Base-by-base conservation (phyloP, 2,329 filamentous ascomycete genomes). In the Neospermospora avenae region DNA sequence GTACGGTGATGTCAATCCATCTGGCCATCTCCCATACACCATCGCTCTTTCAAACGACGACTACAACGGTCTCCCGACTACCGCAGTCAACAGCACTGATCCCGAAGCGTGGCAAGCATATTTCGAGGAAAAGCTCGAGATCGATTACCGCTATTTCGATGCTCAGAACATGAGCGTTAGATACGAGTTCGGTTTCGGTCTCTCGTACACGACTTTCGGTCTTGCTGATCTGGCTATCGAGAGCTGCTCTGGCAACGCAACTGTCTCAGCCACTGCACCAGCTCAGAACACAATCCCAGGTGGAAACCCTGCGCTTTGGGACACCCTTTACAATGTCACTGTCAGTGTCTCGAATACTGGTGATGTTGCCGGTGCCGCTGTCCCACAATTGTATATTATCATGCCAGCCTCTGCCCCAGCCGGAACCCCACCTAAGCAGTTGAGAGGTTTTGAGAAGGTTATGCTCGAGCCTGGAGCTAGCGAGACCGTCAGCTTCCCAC, bases 151-250 rank as follows among this genome's bases (percentile, higher is more conserved):
- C 20, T 73, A 78, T 52, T 83, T 82, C 61, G 78, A 82, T 65
- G 53, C 59, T 5, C 55, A 70, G 0, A 69, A 68, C 3, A 73
- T 76, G 63, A 1, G 73, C 73, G 0, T 69, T 65, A 3, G 55
- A 8, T 76, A 70, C 34, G 71, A 72, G 37, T 76, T 77, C 34
- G 75, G 74, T 1, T 75, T 82, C 64, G 82, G 82, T 5, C 37
- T 95, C 14, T 88, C 84, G 2, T 95, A 93, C 80, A 90, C 89
- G 0, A 89, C 81, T 1, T 93, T 95, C 70, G 72, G 82, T 55
- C 90, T 90, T 76, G 83, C 86, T 24, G 78, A 88, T 71, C 75
- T 49, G 67, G 73, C 76, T 53, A 68, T 76, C 25, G 16, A 57
- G 16, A 41, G 39, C 39, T n/a, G 39, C 37, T 13, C 44, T 57